Evolutionary conservation across 495 filamentous ascomycete genomes (phyloP), one percentile per base, ranked within the genome.

Genomic region (Penicillium malachiteum): DNA sequence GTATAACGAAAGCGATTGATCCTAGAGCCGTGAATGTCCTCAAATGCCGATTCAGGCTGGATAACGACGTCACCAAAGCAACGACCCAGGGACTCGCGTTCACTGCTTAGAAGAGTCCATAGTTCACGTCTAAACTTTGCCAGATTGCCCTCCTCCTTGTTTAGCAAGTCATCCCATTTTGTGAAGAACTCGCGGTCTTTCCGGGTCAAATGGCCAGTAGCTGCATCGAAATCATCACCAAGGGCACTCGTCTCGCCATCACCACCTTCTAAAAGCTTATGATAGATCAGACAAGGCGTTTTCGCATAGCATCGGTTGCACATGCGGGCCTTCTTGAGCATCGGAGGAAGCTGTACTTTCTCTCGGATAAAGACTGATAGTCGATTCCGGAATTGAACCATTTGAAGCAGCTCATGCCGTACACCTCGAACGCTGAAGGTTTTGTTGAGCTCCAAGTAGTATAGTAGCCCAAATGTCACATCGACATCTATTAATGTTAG

Each of bases 381-480:
- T 43, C 87, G 84, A 67, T 98, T 98, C n/a, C 94, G 87, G 64
- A 93, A 86, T 75, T 96, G 92, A 51, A 98, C 87, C 91, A 98
- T 95, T 49, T 96, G 91, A 14, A 89, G 82, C 47, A 97, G 80
- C 64, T 97, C 94, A 64, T 89, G 84, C 10, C 89, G 81, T 52
- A 97, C 81, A 3, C 89, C 84, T 2, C 89, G 89, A 30, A 98
- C 90, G 17, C 91, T 86, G 41, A 89, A 80, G 7, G 87, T 96
- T 59, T 92, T 86, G 1, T 89, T 90, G 10, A 84, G 88, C 60
- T 97, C 93, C 75, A 96, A 85, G 61, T 98, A 98, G 71, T 97
- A 97, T 13, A 98, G 72, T 48, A 98, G 84, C 2, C 94, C 94
- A 63, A 89, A 95, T 13, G 81, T 82, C 39, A 97, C 86, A 35